Evolutionary conservation across 2,329 filamentous ascomycete species (phyloP).

Genomic region (Eurotiales sp.): DNA sequence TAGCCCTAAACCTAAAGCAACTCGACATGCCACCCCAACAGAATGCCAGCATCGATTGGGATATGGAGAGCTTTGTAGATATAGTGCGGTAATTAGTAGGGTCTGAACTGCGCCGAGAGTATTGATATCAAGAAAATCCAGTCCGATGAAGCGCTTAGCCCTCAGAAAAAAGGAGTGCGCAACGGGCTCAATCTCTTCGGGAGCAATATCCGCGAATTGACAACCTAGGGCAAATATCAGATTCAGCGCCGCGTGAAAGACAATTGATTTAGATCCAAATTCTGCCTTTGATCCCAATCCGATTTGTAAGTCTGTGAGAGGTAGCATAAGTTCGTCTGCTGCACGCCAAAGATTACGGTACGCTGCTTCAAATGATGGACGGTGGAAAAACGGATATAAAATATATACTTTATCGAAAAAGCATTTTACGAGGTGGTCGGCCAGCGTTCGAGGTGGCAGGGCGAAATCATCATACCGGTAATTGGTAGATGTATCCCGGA

Average conservation of each 20-base stretch:
- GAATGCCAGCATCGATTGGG: slow-evolving; percentile 43
- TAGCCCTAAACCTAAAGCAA: slow-evolving; percentile 42
- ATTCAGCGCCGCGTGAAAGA: slow-evolving; percentile 44
- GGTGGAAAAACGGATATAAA: slow-evolving; percentile 45
- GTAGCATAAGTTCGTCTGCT: slow-evolving; percentile 16
- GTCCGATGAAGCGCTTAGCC: slow-evolving; percentile 30
- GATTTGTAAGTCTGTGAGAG: slow-evolving; percentile 24
- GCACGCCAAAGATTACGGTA: slow-evolving; percentile 40
- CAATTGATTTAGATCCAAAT: slow-evolving; percentile 22
- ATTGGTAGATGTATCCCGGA: background rate
- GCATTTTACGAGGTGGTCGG: slow-evolving; percentile 39
- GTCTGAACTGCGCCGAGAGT: slow-evolving; percentile 41
- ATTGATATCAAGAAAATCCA: slow-evolving; percentile 37
- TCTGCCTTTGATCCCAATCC: slow-evolving; percentile 34
- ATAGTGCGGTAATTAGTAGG: slow-evolving; percentile 37
- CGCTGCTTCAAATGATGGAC: slow-evolving; percentile 37
- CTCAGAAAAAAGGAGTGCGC: slow-evolving; percentile 34
- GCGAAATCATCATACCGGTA: slow-evolving; percentile 28
- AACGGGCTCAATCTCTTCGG: slow-evolving; percentile 24
- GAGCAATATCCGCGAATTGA: slow-evolving; percentile 35
- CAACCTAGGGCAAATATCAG: slow-evolving; percentile 42
- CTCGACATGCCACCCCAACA: slow-evolving; percentile 40
- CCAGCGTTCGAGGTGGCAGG: slow-evolving; percentile 39
- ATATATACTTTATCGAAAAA: slow-evolving; percentile 41
- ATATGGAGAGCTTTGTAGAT: slow-evolving; percentile 41